Base-by-base conservation (phyloP, 2,329 filamentous ascomycete genomes). In the Camillea tinctor region DNA sequence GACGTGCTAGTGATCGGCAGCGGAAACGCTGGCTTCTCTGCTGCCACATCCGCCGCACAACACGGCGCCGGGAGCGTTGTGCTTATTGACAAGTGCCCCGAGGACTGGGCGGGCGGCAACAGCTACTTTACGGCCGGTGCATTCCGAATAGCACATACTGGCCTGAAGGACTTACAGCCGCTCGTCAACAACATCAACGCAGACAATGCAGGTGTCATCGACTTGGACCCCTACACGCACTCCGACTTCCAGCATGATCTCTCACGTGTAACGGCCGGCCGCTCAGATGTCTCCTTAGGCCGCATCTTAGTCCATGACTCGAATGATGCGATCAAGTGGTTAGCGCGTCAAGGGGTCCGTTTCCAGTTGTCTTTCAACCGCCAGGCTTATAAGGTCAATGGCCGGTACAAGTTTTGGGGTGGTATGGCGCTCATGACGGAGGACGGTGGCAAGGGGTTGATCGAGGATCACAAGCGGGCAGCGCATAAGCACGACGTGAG, bases 91-190 rank as follows among this genome's bases (percentile, higher is more conserved):
- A 87, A 85, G 71, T 82, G 81, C 50, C 85, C 86, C 0, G 68
- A 79, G 56, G 72, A 77, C 4, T 88, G 85, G 82, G 84, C 81
- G 0, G 87, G 87, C 13, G 87, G 87, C 1, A 89, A 89, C 68
- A 80, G 80, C 0, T 88, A 82, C 68, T 89, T 88, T 74, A 89
- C 87, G 0, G 87, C 87, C 0, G 87, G 85, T 1, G 86, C 85
- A 1, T 88, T 83, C 68, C 81, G 88, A 6, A 85, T 81, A 1
- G 79, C 76, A 1, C 84, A 88, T 66, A 58, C 68, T 6, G 87
- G 87, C 0, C 74, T 87, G 0, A 11, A 68, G 0, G 86, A 89
- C 65, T 66, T 90, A 0, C 73, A 88, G 0, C 84, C 86, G 0
- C 68, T 89, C 3, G 84, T 90, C 53, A 85, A 84, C 68, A 89